These are phyloP conservation scores for Ambrosiella beaveri DNA, from an alignment of 2,329 filamentous ascomycete species.

Conservation along the genomic window DNA sequence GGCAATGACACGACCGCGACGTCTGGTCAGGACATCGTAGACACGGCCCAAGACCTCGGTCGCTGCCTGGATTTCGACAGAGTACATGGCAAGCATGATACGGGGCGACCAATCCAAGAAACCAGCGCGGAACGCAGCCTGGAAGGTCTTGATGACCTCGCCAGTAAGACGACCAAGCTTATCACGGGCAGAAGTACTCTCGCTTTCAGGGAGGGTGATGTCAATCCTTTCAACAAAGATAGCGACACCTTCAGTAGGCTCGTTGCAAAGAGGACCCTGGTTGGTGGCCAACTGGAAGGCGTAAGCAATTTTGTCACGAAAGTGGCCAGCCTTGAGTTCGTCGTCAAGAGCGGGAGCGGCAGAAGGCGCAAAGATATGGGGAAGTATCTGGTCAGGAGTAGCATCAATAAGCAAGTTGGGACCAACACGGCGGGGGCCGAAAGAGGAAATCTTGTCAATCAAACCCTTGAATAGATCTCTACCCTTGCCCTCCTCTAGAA, in stretches of 20 bases:
- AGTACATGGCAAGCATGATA: slow-evolving; percentile 95
- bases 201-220: slow-evolving; percentile 37
- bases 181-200: slow-evolving; percentile 28
- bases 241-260: slow-evolving; percentile 83
- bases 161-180: slow-evolving; percentile 64
- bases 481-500: slow-evolving; percentile 55
- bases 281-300: slow-evolving; percentile 84
- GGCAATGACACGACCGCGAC: slow-evolving; percentile 72
- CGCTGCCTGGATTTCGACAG: slow-evolving; percentile 89
- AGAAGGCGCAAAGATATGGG: slow-evolving; percentile 43
- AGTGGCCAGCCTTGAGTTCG: slow-evolving; percentile 43
- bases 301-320: slow-evolving; percentile 80
- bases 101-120: slow-evolving; percentile 94
- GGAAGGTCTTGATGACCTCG: slow-evolving; percentile 79
- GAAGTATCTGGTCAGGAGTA: slow-evolving; percentile 53
- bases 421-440: slow-evolving; percentile 69
- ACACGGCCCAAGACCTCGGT: slow-evolving; percentile 90
- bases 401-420: slow-evolving; percentile 78
- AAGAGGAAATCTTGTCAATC: slow-evolving; percentile 70
- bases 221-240: slow-evolving; percentile 72
- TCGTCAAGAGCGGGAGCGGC: slow-evolving; percentile 27
- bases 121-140: slow-evolving; percentile 63
- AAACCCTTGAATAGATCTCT: slow-evolving; percentile 61
- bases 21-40: slow-evolving; percentile 92
- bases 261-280: slow-evolving; percentile 79